Base-by-base conservation (phyloP, 257 asterid genomes). In the Gentiana dahurica region DNA sequence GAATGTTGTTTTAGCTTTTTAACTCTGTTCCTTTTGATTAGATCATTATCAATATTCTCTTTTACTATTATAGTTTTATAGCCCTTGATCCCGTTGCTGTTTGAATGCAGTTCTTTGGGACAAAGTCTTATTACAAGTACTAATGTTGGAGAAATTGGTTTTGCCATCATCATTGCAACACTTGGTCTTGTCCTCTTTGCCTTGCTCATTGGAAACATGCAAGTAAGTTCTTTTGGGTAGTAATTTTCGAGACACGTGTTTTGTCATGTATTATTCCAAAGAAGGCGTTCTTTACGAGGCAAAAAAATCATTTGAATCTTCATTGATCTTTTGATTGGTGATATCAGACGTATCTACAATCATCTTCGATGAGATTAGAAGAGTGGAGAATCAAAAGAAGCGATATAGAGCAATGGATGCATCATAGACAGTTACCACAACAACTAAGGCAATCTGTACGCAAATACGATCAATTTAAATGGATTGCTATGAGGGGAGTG, bases 341-440 rank as follows among this genome's bases (percentile, higher is more conserved):
- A 24, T 24, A 24, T 24, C 92, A 91, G 98, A 85, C 95, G 2
- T 92, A 83, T 52, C 97, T 92, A 61, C 98, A 92, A 72, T 92
- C 97, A 8, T 85, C 98, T 12, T 87, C 97, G 0, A 87, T 87
- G 12, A 65, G 95, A 72, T 72, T 92, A 73, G 98, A 92, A 70
- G 98, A 92, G 46, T 92, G 98, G 94, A 77, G 98, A 65, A 88
- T 88, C 57, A 68, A 73, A 77, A 75, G 97, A 77, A 85, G 88
- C 2, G 98, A 92, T 66, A 81, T 94, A 0, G 98, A 92, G 57
- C 95, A 85, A 60, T 92, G 98, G 98, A 92, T 92, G 97, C 98
- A 63, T 65, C 98, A 92, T 24, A 77, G 98, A 70, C 98, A 88
- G 78, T 74, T 92, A 8, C 98, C 98, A 34, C 94, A 76, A 45